Conservation (phyloP, 2,329 filamentous ascomycete species). For the Fusarium coffeatum region DNA sequence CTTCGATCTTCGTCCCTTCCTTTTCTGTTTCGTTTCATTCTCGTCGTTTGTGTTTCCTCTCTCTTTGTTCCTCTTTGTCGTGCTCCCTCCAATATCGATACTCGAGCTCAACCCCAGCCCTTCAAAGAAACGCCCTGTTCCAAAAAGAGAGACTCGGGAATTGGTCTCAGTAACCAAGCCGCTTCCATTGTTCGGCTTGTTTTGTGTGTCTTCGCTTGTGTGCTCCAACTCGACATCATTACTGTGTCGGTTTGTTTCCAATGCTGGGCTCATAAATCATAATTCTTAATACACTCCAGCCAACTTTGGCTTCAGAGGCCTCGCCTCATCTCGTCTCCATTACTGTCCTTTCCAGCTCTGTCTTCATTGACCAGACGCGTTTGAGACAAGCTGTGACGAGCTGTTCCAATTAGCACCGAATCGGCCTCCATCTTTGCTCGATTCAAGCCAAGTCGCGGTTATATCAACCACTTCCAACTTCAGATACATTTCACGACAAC, state of each 20-base stretch:
- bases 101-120: conserved; percentile 22
- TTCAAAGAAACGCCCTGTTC: conserved; percentile 25
- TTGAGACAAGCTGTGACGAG: conserved; percentile 42
- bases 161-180: conserved; percentile 38
- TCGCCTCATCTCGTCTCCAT: conserved; percentile 12
- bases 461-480: conserved; percentile 24
- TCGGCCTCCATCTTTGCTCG: conserved; percentile 7
- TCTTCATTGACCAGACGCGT: conserved; percentile 20
- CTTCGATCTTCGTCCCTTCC: conserved; percentile 13
- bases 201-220: conserved; percentile 37
- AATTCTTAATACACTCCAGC: conserved; percentile 46
- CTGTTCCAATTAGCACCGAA: conserved; percentile 26
- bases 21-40: conserved; percentile 17
- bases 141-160: conserved; percentile 23
- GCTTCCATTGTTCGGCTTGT: conserved; percentile 29
- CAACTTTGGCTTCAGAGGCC: conserved; percentile 29
- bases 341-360: not conserved
- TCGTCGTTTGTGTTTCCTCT: conserved; percentile 15
- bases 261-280: conserved; percentile 49
- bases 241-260: conserved; percentile 37
- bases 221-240: conserved; percentile 30
- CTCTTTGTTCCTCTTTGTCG: conserved; percentile 25
- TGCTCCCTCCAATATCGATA: conserved; percentile 7
- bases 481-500: not conserved
- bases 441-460: conserved; percentile 10